phyloP scores from a whole-genome alignment of 306 rosid genomes.

The Luffa acutangula region DNA sequence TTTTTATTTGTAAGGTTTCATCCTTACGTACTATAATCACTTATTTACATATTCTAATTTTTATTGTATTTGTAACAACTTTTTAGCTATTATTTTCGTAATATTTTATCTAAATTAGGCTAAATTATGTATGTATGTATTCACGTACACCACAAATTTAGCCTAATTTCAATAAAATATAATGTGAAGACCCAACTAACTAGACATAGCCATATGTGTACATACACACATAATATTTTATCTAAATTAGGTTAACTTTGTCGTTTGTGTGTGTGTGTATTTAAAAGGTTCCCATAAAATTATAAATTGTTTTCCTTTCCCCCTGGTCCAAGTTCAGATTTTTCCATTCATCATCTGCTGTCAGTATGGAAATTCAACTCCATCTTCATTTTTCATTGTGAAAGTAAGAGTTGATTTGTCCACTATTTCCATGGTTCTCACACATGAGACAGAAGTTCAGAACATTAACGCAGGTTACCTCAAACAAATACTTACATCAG shows the following conservation, averaged over 20 bases:
- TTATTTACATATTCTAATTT: not conserved
- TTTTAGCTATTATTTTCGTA: not conserved
- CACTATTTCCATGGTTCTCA: not conserved
- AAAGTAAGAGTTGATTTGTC: not conserved
- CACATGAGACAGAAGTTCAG: not conserved
- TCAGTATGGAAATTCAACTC: not conserved
- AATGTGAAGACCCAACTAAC: too few species aligned
- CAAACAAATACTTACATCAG: slow-evolving; percentile 53
- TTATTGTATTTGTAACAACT: not conserved
- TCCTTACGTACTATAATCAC: not conserved
- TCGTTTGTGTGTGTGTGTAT: too few species aligned
- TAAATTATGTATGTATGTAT: not conserved
- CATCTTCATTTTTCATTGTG: not conserved
- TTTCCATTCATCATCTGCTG: not conserved
- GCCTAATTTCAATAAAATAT: not conserved
- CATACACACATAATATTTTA: too few species aligned
- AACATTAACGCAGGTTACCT: not conserved
- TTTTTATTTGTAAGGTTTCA: not conserved
- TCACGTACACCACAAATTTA: not conserved
- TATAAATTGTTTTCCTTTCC: not conserved
- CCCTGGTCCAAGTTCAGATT: not conserved
- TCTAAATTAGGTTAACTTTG: too few species aligned
- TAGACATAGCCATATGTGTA: too few species aligned
- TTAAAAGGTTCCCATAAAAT: not conserved
- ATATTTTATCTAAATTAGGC: not conserved